These are phyloP conservation scores for Poa pratensis DNA, from an alignment of 176 grass and related monocot species.

Conservation along the genomic window DNA sequence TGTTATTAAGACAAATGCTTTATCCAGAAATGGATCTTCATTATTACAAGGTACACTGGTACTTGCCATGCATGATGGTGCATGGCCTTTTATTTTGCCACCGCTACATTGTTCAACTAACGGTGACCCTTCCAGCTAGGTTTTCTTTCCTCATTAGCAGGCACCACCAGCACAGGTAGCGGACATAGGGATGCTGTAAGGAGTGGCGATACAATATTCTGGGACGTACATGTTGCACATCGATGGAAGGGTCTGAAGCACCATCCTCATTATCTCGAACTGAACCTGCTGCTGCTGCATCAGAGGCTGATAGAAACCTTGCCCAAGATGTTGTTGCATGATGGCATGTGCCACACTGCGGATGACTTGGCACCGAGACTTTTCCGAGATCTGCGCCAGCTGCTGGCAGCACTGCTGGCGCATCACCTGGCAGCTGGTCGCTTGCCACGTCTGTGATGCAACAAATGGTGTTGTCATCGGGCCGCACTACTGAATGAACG, in stretches of 20 bases:
- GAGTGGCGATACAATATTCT: not conserved
- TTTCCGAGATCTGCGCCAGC: not conserved
- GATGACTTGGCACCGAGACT: not conserved
- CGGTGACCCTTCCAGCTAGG: not conserved
- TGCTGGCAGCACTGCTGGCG: conserved; percentile 33
- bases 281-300: not conserved
- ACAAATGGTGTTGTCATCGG: not conserved
- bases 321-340: not conserved
- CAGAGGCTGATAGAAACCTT: not conserved
- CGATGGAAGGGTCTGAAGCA: not conserved
- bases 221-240: not conserved
- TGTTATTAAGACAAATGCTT: not conserved
- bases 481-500: not conserved
- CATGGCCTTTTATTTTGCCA: not conserved
- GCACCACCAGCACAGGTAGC: not conserved
- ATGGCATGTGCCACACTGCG: not conserved
- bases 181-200: not conserved
- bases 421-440: conserved; percentile 8
- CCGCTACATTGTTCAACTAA: not conserved
- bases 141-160: not conserved
- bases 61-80: not conserved
- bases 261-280: not conserved
- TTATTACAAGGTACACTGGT: not conserved
- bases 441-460: not conserved
- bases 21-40: not conserved